phyloP scores from a whole-genome alignment of 1,284 basidiomycete species.

The Ganoderma multipileum region DNA sequence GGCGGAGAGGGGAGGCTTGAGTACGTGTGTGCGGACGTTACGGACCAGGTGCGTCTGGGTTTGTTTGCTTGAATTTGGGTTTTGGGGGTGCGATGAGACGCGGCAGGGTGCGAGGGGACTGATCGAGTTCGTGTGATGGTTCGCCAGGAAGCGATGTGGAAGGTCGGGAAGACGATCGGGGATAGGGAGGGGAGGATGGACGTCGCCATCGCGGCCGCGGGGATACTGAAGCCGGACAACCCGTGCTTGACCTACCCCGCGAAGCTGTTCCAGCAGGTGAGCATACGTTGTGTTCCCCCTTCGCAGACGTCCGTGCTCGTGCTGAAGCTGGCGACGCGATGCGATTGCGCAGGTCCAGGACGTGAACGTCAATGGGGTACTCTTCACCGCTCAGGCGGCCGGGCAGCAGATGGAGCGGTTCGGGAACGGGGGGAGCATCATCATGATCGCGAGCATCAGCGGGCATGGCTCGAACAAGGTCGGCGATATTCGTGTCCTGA shows the following conservation, averaged over 20 bases:
- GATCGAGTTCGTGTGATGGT: too few species aligned
- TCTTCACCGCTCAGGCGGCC: conserved; percentile 82
- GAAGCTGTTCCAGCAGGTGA: conserved; percentile 67
- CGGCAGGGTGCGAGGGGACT: neutral
- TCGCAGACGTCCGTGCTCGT: neutral
- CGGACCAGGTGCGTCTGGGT: conserved; percentile 50
- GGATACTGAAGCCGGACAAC: conserved; percentile 55
- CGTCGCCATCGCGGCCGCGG: conserved; percentile 76
- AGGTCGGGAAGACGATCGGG: conserved; percentile 61
- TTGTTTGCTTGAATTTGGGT: neutral
- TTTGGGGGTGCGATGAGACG: neutral
- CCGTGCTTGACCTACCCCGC: conserved; percentile 75
- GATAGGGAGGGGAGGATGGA: conserved; percentile 73
- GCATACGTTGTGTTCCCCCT: neutral
- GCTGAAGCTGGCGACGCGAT: too few species aligned
- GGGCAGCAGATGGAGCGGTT: conserved; percentile 78
- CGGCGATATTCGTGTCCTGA: conserved; percentile 28
- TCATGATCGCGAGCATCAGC: conserved; percentile 87
- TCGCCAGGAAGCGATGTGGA: conserved; percentile 60
- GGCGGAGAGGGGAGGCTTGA: conserved; percentile 54
- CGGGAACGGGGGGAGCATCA: conserved; percentile 75
- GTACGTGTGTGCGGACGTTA: conserved; percentile 71
- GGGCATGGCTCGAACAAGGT: conserved; percentile 83
- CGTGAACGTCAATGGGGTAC: conserved; percentile 79
- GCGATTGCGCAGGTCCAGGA: conserved; percentile 61